Percentiles rank a stretch among this genome's conserved stretches.
Conservation (phyloP, 2,329 filamentous ascomycete genomes). For the Aspergillus sp. region DNA sequence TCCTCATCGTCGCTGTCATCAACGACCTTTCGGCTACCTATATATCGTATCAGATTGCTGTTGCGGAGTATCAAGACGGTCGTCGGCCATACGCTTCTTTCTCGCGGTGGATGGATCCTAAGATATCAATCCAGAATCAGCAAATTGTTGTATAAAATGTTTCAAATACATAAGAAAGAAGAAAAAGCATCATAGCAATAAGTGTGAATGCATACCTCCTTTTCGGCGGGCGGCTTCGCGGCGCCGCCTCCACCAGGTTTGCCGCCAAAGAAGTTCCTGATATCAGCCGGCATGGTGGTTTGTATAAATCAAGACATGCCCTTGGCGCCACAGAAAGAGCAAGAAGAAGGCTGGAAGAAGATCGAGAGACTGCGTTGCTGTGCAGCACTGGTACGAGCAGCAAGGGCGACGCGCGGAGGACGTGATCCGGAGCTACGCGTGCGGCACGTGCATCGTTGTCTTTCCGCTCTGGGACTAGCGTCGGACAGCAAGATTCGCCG, state of each 20-base stretch:
- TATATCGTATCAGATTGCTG: slow-evolving; percentile 6
- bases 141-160: too few species aligned
- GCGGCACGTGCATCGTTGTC: slow-evolving; percentile 10
- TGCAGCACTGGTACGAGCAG: not conserved
- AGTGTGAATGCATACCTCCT: slow-evolving; percentile 29
- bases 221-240: slow-evolving; percentile 35
- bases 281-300: slow-evolving; percentile 65
- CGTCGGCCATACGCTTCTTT: slow-evolving; percentile 25
- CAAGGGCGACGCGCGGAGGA: slow-evolving; percentile 16
- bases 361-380: not conserved
- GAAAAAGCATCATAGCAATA: slow-evolving; percentile 1
- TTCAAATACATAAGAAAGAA: slow-evolving; percentile 8
- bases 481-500: slow-evolving; percentile 14
- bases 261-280: slow-evolving; percentile 79
- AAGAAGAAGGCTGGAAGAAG: slow-evolving; percentile 3
- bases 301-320: slow-evolving; percentile 3
- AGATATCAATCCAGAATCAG: too few species aligned
- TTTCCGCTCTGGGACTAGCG: slow-evolving; percentile 12
- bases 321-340: not conserved
- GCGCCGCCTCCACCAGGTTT: slow-evolving; percentile 53
- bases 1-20: slow-evolving; percentile 77
- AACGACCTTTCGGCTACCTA: slow-evolving; percentile 56
- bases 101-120: slow-evolving; percentile 21
- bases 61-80: not conserved
- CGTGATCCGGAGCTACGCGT: slow-evolving; percentile 18